Conservation (phyloP, 2,329 filamentous ascomycete species). For the Aspergillus ruber region DNA sequence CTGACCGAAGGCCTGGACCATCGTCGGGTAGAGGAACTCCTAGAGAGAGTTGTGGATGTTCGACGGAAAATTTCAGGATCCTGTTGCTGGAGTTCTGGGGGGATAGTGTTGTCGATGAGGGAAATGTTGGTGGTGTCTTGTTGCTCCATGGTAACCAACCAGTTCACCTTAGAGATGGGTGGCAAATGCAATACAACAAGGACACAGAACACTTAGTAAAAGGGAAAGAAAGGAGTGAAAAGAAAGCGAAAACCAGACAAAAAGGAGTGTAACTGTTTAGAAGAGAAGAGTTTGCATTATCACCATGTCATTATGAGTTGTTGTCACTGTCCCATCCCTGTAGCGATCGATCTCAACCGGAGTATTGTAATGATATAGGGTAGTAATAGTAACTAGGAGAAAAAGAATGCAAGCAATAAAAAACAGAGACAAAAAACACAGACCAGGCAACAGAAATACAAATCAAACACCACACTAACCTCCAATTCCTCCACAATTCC, state of each 20-base stretch:
- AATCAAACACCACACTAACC: background rate
- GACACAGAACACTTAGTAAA: background rate
- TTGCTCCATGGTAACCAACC: background rate
- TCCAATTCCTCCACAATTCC: background rate
- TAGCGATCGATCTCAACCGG: no score
- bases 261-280: background rate
- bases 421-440: background rate
- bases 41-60: conserved; percentile 6
- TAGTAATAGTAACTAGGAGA: no score
- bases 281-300: background rate
- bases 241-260: background rate
- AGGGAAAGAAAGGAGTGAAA: background rate
- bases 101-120: conserved; percentile 36
- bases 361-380: no score
- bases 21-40: conserved; percentile 14
- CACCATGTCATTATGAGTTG: background rate
- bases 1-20: conserved; percentile 28
- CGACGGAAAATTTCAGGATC: background rate
- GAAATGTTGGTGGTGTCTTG: conserved; percentile 18
- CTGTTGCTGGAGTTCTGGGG: conserved; percentile 20
- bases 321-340: background rate
- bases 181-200: background rate
- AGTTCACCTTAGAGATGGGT: no score
- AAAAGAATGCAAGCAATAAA: background rate
- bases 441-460: background rate